Evolutionary conservation across 192 early-diverging fungal genomes (phyloP).

Genomic region (Spinellus fusiger): DNA sequence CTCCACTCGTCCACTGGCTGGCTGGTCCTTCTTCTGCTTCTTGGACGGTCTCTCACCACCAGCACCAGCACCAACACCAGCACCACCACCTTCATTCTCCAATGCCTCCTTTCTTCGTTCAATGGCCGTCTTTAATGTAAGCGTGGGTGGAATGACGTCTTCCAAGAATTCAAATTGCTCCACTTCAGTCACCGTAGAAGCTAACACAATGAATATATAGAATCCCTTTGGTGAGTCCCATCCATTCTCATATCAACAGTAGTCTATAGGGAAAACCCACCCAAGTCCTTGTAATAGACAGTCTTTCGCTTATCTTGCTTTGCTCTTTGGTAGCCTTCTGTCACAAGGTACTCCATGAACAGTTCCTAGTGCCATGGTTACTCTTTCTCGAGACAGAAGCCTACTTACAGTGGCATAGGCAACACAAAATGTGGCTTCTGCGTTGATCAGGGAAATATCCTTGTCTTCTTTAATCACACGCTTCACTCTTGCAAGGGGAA

Average conservation of each 20-base stretch:
- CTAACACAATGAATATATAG: slow-evolving; percentile 6
- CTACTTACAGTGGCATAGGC: slow-evolving; percentile 55
- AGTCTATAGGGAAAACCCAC: slow-evolving; percentile 22
- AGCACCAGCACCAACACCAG: too few relatives aligned
- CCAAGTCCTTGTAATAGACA: slow-evolving; percentile 66
- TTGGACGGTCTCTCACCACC: not conserved
- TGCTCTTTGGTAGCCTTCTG: slow-evolving; percentile 54
- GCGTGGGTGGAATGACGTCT: slow-evolving; percentile 43
- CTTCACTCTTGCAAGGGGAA: slow-evolving; percentile 63
- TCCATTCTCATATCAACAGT: not conserved
- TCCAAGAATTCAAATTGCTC: slow-evolving; percentile 34
- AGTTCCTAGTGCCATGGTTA: slow-evolving; percentile 42
- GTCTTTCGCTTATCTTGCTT: slow-evolving; percentile 66
- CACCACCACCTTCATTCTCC: slow-evolving; percentile 35
- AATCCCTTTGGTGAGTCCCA: not conserved
- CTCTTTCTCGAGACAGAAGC: not conserved
- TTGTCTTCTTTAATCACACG: slow-evolving; percentile 74
- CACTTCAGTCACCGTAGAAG: slow-evolving; percentile 24
- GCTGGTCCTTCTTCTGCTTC: slow-evolving; percentile 6
- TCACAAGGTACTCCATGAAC: slow-evolving; percentile 62
- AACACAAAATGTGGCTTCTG: slow-evolving; percentile 62
- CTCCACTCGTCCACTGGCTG: not conserved
- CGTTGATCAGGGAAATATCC: slow-evolving; percentile 60
- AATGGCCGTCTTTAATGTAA: slow-evolving; percentile 35
- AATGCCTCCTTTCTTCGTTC: slow-evolving; percentile 32